Evolutionary conservation across 2,329 filamentous ascomycete species (phyloP).

Genomic region (Fusarium humuli): DNA sequence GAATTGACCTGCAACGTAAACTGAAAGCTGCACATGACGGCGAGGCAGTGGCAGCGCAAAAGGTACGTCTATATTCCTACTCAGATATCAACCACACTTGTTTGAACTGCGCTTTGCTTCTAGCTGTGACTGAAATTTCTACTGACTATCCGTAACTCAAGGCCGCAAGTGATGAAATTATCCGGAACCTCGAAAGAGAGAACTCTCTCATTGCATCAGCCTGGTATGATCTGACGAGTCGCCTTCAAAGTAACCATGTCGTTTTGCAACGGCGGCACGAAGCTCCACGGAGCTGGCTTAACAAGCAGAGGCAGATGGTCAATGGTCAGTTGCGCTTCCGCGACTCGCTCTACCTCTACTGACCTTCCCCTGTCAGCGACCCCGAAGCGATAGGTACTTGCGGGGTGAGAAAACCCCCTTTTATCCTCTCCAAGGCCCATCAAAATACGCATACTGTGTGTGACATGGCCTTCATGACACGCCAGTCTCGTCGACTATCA

Average conservation of each 20-base stretch:
- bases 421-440: constrained; percentile 23
- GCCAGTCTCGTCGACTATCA: constrained; percentile 21
- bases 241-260: constrained; percentile 85
- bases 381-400: constrained; percentile 59
- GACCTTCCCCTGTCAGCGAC: constrained; percentile 57
- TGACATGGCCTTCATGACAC: constrained; percentile 14
- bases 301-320: constrained; percentile 81
- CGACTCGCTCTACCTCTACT: constrained; percentile 59
- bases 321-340: constrained; percentile 65
- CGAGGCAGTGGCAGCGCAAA: constrained; percentile 62
- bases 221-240: constrained; percentile 84
- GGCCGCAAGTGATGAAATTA: constrained; percentile 65
- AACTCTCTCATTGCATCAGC: constrained; percentile 83
- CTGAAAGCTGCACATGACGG: constrained; percentile 65
- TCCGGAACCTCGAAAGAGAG: constrained; percentile 80
- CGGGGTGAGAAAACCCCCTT: constrained; percentile 48
- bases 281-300: constrained; percentile 83
- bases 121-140: constrained; percentile 13
- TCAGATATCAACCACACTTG: constrained; percentile 4
- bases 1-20: constrained; percentile 65
- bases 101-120: not conserved
- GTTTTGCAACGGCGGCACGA: constrained; percentile 80
- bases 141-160: constrained; percentile 45
- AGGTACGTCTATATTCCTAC: constrained; percentile 56
- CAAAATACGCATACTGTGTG: constrained; percentile 17